Evolutionary conservation across 2,329 filamentous ascomycete genomes (phyloP).

Genomic region (Epichloe glyceriae): DNA sequence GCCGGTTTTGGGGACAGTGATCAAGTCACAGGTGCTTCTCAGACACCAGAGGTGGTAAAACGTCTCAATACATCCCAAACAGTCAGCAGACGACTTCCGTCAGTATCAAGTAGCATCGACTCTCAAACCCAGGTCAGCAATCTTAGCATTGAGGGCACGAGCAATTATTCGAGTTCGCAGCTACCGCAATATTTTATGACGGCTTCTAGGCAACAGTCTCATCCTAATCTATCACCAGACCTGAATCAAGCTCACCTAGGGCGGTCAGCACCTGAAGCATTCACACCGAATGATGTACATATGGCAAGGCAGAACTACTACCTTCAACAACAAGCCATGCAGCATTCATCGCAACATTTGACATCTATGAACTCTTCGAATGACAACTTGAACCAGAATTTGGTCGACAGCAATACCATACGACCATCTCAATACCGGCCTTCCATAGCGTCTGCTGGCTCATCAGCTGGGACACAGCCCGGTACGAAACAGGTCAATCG

Average conservation of each 20-base stretch:
- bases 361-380: not conserved
- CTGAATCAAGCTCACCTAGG: not conserved
- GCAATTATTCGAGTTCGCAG: not conserved
- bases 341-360: not conserved
- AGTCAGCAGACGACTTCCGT: not conserved
- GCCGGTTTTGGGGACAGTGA: not conserved
- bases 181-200: constrained; percentile 2
- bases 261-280: not conserved
- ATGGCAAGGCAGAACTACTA: constrained; percentile 1
- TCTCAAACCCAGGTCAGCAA: not conserved
- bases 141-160: not conserved
- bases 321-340: not conserved
- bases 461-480: not conserved
- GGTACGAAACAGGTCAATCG: not conserved
- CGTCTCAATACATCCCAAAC: not conserved
- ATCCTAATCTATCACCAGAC: not conserved
- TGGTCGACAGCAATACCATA: not conserved
- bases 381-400: not conserved
- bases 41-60: not conserved
- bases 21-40: not conserved
- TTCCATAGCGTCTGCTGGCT: not conserved
- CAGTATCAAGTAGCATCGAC: not conserved
- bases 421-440: not conserved
- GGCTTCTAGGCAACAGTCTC: not conserved
- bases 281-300: not conserved